Base-by-base conservation (phyloP, 768 basidiomycete genomes). In the Gymnopilus junonius region DNA sequence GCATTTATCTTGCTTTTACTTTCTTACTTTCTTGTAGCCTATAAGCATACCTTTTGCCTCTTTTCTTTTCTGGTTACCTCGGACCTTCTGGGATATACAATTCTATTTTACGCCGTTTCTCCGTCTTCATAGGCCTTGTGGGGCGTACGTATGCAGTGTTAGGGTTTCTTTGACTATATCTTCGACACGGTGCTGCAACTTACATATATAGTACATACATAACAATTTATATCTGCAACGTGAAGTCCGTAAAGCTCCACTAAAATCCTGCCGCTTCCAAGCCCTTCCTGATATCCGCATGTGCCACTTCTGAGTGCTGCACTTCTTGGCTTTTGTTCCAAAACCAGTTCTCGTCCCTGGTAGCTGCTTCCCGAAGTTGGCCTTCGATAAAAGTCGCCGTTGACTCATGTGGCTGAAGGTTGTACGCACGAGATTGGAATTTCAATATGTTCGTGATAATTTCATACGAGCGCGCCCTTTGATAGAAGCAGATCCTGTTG, bases 221-320 rank as follows among this genome's bases (percentile, higher is more conserved):
- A 63, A 63, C 60, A 65, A 29, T 46, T 43, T 53, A 55, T 21
- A 31, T 40, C 23, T 35, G 25, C 39, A 50, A n/a, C 32, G 32
- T 53, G 29, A 39, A 20, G 48, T 29, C 39, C 37, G 29, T 43
- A 57, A 55, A 43, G 29, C 37, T 29, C 8, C 43, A 17, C 74
- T 73, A 90, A 69, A 91, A 90, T 8, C 88, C 88, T 50, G 88
- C 88, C 29, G 83, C 84, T 74, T 89, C 87, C 42, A 90, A 73
- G n/a, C 87, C 87, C 69, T 82, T 87, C 66, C 87, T 79, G 59
- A 90, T 87, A 70, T 90, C 87, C 31, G 85, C 86, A 72, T 88
- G 82, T 29, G 83, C 80, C 45, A 86, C 66, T 73, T 91, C 88
- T 27, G 77, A 74, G 51, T 83, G 81, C 74, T 85, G 85, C 43